Conservation (phyloP, 1,284 basidiomycete genomes). For the Butyriboletus appendiculatus region DNA sequence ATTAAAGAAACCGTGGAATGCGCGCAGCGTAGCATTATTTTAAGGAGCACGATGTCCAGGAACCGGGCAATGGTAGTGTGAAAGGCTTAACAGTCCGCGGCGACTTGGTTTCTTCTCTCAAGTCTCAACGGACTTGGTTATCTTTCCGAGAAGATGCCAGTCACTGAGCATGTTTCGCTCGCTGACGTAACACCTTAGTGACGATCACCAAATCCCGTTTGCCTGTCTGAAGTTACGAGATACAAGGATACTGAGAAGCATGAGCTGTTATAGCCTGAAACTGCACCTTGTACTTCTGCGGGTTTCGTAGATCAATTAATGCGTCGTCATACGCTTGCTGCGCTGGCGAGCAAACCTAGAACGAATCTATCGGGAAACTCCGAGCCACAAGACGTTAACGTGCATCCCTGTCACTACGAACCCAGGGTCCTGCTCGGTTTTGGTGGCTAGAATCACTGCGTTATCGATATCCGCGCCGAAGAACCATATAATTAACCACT, state of each 20-base stretch:
- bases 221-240: neutral
- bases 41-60: constrained; percentile 5
- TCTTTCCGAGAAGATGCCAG: constrained; percentile 22
- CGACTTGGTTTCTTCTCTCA: constrained; percentile 13
- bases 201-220: neutral
- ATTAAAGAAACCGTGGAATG: constrained; percentile 10
- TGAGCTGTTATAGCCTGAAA: neutral
- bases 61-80: neutral
- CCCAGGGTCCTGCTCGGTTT: constrained; percentile 12
- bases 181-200: constrained; percentile 14
- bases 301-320: constrained; percentile 6
- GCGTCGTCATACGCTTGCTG: neutral
- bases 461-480: constrained; percentile 15
- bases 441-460: neutral
- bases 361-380: constrained; percentile 7
- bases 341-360: neutral
- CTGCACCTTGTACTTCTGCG: too few relatives aligned
- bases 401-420: constrained; percentile 1
- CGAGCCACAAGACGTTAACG: neutral
- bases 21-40: neutral
- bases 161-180: neutral
- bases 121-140: constrained; percentile 6
- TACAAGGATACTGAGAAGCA: neutral
- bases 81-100: constrained; percentile 17
- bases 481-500: constrained; percentile 9